These are phyloP conservation scores for Themeda triandra DNA, from an alignment of 176 grass and related monocot species.

Conservation along the genomic window DNA sequence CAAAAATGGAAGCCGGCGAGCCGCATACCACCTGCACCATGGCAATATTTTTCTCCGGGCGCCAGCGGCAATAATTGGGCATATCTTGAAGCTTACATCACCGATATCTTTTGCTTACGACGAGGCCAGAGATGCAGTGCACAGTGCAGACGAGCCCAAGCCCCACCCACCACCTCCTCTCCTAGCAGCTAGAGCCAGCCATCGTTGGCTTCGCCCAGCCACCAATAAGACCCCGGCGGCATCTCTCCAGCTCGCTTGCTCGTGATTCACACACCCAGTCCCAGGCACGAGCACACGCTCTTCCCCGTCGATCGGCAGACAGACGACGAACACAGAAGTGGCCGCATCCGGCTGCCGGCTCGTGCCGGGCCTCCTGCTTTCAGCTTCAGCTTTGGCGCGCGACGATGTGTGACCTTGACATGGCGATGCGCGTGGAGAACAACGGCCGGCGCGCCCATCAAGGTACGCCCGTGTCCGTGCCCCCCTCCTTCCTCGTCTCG, in stretches of 20 bases:
- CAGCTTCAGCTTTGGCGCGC: not conserved
- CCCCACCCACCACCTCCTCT: not conserved
- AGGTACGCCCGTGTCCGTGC: not conserved
- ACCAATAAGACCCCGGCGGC: not conserved
- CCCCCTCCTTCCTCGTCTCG: not conserved
- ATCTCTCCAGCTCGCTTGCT: not conserved
- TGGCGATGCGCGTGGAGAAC: conserved; percentile 43
- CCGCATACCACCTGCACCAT: not conserved
- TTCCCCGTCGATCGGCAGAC: not conserved
- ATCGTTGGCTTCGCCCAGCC: not conserved
- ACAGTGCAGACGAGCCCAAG: not conserved
- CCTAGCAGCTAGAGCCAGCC: not conserved
- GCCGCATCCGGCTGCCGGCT: not conserved
- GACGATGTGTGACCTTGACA: conserved; percentile 17
- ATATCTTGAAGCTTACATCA: conserved; percentile 36
- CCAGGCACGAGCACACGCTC: not conserved
- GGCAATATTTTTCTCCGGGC: not conserved
- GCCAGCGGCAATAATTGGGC: conserved; percentile 37
- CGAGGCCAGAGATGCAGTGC: not conserved
- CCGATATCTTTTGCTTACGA: conserved; percentile 29
- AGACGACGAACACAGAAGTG: not conserved
- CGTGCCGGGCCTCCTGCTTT: not conserved
- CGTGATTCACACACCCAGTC: not conserved
- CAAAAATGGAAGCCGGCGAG: not conserved
- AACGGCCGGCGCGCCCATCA: conserved; percentile 31